Percentiles rank a stretch among this genome's conserved stretches.
Conservation (phyloP, 495 filamentous ascomycete genomes). For the Evansstolkia leycettana region DNA sequence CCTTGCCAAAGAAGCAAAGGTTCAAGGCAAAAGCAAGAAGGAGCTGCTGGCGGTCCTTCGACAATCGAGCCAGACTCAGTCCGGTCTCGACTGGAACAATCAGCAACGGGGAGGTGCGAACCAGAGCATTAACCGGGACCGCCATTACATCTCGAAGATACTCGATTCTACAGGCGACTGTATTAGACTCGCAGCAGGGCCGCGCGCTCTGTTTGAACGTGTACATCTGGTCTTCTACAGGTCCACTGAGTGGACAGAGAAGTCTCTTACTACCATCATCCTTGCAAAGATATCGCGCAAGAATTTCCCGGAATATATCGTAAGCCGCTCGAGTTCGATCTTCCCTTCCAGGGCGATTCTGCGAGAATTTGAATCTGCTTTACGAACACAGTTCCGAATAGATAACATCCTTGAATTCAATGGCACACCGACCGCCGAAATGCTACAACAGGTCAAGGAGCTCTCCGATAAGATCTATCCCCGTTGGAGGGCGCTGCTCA, state of each 20-base stretch:
- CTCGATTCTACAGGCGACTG: conserved; percentile 69
- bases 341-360: conserved; percentile 64
- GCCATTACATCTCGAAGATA: conserved; percentile 62
- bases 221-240: conserved; percentile 94
- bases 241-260: conserved; percentile 95
- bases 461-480: conserved; percentile 66
- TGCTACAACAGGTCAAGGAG: conserved; percentile 54
- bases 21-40: conserved; percentile 80
- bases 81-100: conserved; percentile 51
- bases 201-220: conserved; percentile 79
- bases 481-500: conserved; percentile 63
- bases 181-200: conserved; percentile 61
- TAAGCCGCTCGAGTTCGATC: conserved; percentile 81
- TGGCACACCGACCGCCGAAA: conserved; percentile 55
- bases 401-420: conserved; percentile 76
- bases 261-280: conserved; percentile 90
- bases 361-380: conserved; percentile 79
- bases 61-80: conserved; percentile 58
- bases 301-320: conserved; percentile 84
- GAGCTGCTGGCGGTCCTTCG: conserved; percentile 64
- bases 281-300: conserved; percentile 75
- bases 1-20: conserved; percentile 76
- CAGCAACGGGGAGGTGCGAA: conserved; percentile 40
- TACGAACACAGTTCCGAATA: conserved; percentile 71
- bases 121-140: conserved; percentile 38